Conservation (phyloP, 768 basidiomycete species). For the Lactarius trivialis region DNA sequence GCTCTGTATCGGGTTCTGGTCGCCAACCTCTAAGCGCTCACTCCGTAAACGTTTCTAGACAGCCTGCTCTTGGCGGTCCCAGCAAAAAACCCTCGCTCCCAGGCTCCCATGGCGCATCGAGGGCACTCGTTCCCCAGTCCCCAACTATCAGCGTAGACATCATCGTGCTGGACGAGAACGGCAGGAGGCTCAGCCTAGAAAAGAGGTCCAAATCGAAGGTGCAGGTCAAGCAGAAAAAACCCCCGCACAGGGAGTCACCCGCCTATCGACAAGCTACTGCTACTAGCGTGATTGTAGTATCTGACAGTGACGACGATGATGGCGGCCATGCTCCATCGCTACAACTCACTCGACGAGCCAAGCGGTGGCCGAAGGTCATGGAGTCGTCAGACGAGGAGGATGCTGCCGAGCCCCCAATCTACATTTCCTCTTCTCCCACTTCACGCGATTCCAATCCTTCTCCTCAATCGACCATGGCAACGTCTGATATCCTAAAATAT, state of each 20-base stretch:
- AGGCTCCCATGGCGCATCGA: conserved; percentile 17
- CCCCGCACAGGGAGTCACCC: conserved; percentile 1
- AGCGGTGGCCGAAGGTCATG: conserved; percentile 27
- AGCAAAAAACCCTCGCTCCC: conserved; percentile 24
- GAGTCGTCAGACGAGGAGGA: conserved; percentile 48
- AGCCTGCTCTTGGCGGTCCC: conserved; percentile 28
- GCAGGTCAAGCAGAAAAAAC: conserved; percentile 30
- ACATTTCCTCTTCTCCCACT: background rate
- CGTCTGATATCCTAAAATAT: background rate
- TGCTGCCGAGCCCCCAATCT: background rate
- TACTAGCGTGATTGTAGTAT: background rate
- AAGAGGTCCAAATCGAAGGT: conserved; percentile 45
- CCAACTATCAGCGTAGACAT: conserved; percentile 62
- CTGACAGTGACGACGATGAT: conserved; percentile 25
- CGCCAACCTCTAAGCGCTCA: conserved; percentile 40
- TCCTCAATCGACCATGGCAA: background rate
- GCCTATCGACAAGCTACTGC: conserved; percentile 8
- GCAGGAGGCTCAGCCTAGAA: conserved; percentile 54
- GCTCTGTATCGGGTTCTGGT: conserved; percentile 12
- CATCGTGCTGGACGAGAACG: conserved; percentile 54
- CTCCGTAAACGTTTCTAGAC: conserved; percentile 33
- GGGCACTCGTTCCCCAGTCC: conserved; percentile 32
- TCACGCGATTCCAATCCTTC: background rate
- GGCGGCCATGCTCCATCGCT: conserved; percentile 20
- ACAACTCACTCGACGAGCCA: conserved; percentile 19